A percentile compares a stretch with the other conserved stretches of the same genome.
Evolutionary conservation across 2,329 filamentous ascomycete genomes (phyloP).

Genomic region (Alternaria hordeiaustralica): DNA sequence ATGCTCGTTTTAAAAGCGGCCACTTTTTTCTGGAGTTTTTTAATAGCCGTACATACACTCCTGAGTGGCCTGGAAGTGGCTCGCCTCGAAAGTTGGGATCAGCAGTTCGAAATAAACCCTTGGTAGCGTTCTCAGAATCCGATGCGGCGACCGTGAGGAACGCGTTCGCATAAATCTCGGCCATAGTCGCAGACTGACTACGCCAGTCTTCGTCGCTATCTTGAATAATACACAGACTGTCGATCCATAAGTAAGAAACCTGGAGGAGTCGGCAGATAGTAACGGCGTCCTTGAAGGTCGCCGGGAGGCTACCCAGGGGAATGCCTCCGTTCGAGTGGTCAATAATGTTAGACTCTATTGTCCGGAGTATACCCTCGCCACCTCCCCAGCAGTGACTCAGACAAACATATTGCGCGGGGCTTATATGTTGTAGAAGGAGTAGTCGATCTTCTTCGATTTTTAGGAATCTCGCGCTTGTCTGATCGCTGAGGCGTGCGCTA

Average conservation of each 20-base stretch:
- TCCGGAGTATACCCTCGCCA: not conserved
- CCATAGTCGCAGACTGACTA: not conserved
- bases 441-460: not conserved
- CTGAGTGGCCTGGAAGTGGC: not conserved
- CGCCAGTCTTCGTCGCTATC: not conserved
- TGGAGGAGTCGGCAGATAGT: not conserved
- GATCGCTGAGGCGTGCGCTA: not conserved
- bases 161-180: not conserved
- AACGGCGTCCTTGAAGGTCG: not conserved
- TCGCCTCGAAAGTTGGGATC: not conserved
- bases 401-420: not conserved
- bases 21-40: not conserved
- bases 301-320: not conserved
- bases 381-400: not conserved
- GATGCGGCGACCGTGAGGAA: not conserved
- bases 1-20: not conserved
- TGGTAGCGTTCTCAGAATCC: not conserved
- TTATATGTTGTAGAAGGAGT: not conserved
- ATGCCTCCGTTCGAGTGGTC: not conserved
- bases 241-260: not conserved
- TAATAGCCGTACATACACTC: not conserved
- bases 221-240: not conserved
- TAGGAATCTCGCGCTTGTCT: not conserved
- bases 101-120: not conserved
- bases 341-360: not conserved